These are phyloP conservation scores for Trypanosoma conorhini DNA, from an alignment of 208 protist genomes.

Conservation along the genomic window DNA sequence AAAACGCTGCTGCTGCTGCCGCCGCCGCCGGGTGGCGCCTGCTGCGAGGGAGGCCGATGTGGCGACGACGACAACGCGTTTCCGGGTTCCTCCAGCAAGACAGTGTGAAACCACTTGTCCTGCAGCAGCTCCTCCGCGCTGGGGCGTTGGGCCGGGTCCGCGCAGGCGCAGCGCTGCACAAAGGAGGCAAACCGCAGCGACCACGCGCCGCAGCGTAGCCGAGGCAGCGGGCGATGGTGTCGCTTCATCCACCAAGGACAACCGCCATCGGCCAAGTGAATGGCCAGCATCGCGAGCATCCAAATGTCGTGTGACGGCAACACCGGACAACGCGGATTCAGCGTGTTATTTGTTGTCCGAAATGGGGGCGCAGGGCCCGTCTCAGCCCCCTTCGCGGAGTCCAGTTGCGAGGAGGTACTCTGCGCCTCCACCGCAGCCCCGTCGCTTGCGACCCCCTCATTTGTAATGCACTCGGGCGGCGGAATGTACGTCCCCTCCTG, in stretches of 20 bases:
- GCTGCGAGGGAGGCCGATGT: conserved; percentile 6
- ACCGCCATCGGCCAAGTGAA: conserved; percentile 65
- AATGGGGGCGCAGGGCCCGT: neutral
- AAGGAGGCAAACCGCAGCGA: conserved; percentile 53
- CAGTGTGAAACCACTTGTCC: conserved; percentile 76
- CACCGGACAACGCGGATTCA: conserved; percentile 20
- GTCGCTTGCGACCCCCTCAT: conserved; percentile 11
- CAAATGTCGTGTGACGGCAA: conserved; percentile 58
- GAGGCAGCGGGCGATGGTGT: conserved; percentile 40
- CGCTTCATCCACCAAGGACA: conserved; percentile 41
- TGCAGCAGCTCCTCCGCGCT: conserved; percentile 59
- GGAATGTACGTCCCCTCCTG: conserved; percentile 36
- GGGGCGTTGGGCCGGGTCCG: conserved; percentile 44
- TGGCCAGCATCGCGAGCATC: conserved; percentile 72
- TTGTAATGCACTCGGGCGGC: conserved; percentile 48
- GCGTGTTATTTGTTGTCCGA: conserved; percentile 41
- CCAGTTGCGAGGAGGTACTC: neutral
- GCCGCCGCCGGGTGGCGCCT: neutral
- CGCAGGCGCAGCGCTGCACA: conserved; percentile 55
- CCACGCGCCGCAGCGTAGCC: conserved; percentile 41
- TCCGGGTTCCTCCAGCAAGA: conserved; percentile 31
- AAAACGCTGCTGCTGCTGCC: neutral
- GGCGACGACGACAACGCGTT: neutral
- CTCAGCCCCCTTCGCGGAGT: neutral
- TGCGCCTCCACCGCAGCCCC: neutral